These are phyloP conservation scores for Zygoascus ofunaensis DNA, from an alignment of 805 yeast genomes.

Conservation along the genomic window DNA sequence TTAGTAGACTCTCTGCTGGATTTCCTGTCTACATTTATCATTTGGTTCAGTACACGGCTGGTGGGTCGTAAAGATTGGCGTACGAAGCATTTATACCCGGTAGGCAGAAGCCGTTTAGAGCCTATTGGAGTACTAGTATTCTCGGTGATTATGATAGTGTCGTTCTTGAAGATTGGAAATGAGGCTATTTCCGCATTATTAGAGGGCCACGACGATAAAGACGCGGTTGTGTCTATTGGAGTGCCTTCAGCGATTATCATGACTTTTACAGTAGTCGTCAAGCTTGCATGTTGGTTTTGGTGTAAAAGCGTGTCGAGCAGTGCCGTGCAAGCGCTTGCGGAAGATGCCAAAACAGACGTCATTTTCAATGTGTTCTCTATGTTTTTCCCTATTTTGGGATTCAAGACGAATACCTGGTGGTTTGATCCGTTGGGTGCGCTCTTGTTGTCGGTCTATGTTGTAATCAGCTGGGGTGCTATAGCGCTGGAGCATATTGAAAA, in stretches of 20 bases:
- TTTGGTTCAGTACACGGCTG: conserved; percentile 45
- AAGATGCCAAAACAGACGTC: conserved; percentile 73
- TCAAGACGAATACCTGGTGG: conserved; percentile 51
- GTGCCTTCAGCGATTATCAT: conserved; percentile 47
- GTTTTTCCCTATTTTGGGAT: conserved; percentile 58
- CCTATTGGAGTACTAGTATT: conserved; percentile 73
- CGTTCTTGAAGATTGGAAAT: conserved; percentile 63
- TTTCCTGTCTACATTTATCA: conserved; percentile 64
- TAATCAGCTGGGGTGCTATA: conserved; percentile 52
- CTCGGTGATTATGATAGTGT: conserved; percentile 58
- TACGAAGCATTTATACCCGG: conserved; percentile 41
- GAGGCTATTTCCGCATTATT: conserved; percentile 47
- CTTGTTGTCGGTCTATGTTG: conserved; percentile 49
- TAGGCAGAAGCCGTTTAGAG: conserved; percentile 64
- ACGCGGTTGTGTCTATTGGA: conserved; percentile 39
- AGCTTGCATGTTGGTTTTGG: conserved; percentile 54
- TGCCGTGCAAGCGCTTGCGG: conserved; percentile 70
- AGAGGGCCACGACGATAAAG: conserved; percentile 24
- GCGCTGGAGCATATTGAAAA: conserved; percentile 68
- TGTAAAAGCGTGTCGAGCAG: conserved; percentile 52
- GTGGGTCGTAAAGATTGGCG: conserved; percentile 38
- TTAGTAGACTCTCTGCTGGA: conserved; percentile 69
- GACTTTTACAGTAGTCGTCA: conserved; percentile 52
- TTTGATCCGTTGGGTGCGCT: conserved; percentile 69
- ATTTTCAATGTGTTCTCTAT: conserved; percentile 65